A percentile compares a stretch with the other conserved stretches of the same genome.
Conservation (phyloP, 176 grass and related monocot species). For the Poa annua region DNA sequence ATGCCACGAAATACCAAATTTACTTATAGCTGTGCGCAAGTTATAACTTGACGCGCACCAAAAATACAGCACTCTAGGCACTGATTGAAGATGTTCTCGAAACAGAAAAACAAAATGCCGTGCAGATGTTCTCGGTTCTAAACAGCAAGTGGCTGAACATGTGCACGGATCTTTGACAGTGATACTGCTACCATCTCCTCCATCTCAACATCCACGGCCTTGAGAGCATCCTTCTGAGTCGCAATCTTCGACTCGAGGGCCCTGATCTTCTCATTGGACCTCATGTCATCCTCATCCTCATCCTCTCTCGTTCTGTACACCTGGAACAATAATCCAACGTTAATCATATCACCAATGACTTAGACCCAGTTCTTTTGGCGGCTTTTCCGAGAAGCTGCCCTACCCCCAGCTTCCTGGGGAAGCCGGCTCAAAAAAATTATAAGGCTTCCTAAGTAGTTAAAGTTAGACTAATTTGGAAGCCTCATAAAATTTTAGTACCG, state of each 20-base stretch:
- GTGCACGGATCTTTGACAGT: neutral
- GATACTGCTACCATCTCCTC: constrained; percentile 31
- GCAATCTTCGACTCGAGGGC: constrained; percentile 24
- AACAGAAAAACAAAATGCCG: neutral
- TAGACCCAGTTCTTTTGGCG: too few species aligned
- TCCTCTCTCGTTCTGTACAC: constrained; percentile 32
- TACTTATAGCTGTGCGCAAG: too few species aligned
- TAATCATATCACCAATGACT: neutral
- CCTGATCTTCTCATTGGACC: constrained; percentile 25
- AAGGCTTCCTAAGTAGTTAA: too few species aligned
- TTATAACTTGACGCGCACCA: too few species aligned
- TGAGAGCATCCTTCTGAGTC: constrained; percentile 2
- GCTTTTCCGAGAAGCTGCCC: too few species aligned
- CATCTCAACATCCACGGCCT: constrained; percentile 23
- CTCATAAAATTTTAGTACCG: too few species aligned
- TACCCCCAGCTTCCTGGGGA: too few species aligned
- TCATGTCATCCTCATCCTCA: constrained; percentile 2
- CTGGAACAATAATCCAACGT: neutral
- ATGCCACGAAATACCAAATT: too few species aligned
- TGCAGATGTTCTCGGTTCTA: neutral
- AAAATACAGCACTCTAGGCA: too few species aligned
- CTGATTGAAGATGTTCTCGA: neutral
- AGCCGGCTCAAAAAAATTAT: too few species aligned
- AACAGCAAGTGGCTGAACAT: neutral
- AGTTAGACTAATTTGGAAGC: too few species aligned